These are phyloP conservation scores for Aeminium ludgeri DNA, from an alignment of 495 filamentous ascomycete species.

Conservation along the genomic window DNA sequence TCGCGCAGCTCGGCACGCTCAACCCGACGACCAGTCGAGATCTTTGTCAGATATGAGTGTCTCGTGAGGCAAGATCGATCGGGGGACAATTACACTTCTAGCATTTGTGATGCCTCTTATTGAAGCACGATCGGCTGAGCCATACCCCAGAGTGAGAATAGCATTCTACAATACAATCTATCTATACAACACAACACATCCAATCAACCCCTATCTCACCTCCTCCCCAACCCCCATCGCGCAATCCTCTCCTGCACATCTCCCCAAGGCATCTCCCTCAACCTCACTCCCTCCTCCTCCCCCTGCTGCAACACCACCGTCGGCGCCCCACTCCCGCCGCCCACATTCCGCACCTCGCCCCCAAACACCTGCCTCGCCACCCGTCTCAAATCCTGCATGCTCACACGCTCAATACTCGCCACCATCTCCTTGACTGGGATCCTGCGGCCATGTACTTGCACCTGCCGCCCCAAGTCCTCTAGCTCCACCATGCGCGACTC, in stretches of 20 bases:
- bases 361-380: slow-evolving; percentile 71
- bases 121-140: no score
- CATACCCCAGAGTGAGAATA: no score
- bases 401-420: slow-evolving; percentile 62
- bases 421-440: slow-evolving; percentile 91
- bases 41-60: no score
- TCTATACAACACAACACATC: no score
- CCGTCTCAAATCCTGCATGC: slow-evolving; percentile 60
- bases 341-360: slow-evolving; percentile 57
- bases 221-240: slow-evolving; percentile 65
- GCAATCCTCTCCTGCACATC: slow-evolving; percentile 76
- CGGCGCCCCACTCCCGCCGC: slow-evolving; percentile 71
- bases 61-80: no score
- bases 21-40: no score
- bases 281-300: slow-evolving; percentile 34
- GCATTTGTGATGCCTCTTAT: no score
- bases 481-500: slow-evolving; percentile 95
- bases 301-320: slow-evolving; percentile 88
- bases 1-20: no score
- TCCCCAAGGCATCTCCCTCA: slow-evolving; percentile 54
- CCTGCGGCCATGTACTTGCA: slow-evolving; percentile 87
- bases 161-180: no score
- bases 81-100: no score
- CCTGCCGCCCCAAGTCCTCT: slow-evolving; percentile 91
- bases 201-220: no score